Conservation (phyloP, 208 protist genomes). For the Leishmania tropica region DNA sequence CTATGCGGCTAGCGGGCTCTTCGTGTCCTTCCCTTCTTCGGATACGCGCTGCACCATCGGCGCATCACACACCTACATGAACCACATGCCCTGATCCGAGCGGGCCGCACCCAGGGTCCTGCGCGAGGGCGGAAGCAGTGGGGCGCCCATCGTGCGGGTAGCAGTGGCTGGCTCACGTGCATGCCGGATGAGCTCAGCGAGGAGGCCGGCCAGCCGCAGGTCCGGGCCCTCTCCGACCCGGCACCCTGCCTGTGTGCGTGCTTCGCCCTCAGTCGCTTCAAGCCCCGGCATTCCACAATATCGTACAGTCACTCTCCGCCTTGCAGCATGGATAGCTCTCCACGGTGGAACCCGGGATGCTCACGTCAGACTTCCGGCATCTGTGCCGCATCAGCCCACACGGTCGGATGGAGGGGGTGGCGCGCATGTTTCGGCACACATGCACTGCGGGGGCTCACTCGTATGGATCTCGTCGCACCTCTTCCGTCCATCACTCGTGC, state of each 20-base stretch:
- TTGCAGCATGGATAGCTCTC: background rate
- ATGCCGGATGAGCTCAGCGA: background rate
- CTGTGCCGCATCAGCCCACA: background rate
- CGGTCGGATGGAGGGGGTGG: background rate
- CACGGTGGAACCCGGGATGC: too few relatives aligned
- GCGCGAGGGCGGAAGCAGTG: background rate
- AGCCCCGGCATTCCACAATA: background rate
- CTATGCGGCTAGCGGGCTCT: background rate
- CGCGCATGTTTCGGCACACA: background rate
- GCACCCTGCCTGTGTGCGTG: background rate
- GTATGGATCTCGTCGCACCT: background rate
- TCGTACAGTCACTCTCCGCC: background rate
- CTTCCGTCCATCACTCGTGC: background rate
- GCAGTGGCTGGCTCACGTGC: background rate
- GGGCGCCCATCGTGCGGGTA: too few relatives aligned
- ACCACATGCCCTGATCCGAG: background rate
- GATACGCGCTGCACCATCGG: background rate
- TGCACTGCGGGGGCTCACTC: background rate
- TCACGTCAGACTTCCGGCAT: background rate
- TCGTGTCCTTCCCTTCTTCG: background rate
- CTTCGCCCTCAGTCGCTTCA: background rate
- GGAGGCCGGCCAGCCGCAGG: too few relatives aligned
- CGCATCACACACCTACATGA: background rate
- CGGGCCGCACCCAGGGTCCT: background rate
- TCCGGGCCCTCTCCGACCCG: background rate